phyloP scores from a whole-genome alignment of 2,329 filamentous ascomycete genomes.

The Blastomyces silverae region DNA sequence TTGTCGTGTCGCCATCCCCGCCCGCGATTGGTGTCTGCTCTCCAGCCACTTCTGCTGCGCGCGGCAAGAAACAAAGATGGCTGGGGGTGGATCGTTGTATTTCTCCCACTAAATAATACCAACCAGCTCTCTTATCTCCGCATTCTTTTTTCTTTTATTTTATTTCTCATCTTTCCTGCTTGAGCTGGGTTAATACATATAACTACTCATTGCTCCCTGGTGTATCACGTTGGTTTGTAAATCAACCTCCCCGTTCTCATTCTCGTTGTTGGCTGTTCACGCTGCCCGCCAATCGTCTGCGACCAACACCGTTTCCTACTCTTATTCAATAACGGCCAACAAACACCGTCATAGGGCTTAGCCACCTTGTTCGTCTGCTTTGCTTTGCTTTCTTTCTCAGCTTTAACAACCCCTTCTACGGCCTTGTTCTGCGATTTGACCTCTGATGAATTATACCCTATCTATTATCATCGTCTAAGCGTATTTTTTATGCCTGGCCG shows the following conservation, averaged over 20 bases:
- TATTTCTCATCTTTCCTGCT: neutral
- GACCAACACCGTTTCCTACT: neutral
- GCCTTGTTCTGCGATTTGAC: neutral
- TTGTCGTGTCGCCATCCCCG: neutral
- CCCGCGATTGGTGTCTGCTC: neutral
- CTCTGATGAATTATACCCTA: neutral
- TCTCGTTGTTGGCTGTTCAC: neutral
- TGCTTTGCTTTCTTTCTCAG: neutral
- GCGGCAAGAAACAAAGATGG: constrained; percentile 1
- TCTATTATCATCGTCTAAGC: neutral
- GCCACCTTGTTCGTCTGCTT: neutral
- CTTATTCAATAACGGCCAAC: neutral
- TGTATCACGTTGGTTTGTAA: neutral
- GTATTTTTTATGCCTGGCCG: neutral
- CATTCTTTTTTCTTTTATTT: neutral
- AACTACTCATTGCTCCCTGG: no score
- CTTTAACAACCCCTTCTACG: neutral
- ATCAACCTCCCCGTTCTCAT: no score
- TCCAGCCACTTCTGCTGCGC: neutral
- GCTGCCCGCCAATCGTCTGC: neutral
- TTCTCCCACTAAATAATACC: neutral
- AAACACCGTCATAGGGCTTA: constrained; percentile 3
- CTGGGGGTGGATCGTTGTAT: neutral
- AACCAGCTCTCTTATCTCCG: neutral
- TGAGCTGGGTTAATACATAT: no score